Conservation (phyloP, 305 asterid species). For the Fraxinus xanthoxyloides region DNA sequence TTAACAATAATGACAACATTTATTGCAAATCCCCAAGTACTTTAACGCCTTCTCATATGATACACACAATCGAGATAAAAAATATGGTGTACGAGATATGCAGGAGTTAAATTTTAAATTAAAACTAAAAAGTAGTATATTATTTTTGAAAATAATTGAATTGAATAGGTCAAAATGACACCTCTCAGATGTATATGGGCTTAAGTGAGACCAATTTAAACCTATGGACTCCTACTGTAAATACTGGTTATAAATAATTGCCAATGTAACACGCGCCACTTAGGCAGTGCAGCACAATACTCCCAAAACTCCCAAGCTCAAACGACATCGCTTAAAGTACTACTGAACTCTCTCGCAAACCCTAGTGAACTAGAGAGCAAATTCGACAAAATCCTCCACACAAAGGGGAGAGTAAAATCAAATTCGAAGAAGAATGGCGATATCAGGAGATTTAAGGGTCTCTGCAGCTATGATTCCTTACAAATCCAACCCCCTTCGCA, state of each 20-base stretch:
- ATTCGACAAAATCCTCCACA: neutral
- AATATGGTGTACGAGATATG: neutral
- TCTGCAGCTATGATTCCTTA: constrained; percentile 46
- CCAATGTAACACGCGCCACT: neutral
- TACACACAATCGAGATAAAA: neutral
- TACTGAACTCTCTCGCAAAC: constrained; percentile 13
- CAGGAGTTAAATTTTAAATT: neutral
- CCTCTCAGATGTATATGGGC: neutral
- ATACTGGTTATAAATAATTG: neutral
- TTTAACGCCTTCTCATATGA: neutral
- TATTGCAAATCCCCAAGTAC: neutral
- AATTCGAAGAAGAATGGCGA: constrained; percentile 32
- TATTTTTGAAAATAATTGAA: neutral
- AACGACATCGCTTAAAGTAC: neutral
- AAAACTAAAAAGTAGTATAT: neutral
- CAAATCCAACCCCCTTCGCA: constrained; percentile 41
- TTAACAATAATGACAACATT: neutral
- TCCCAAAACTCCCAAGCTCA: neutral
- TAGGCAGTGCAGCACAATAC: neutral
- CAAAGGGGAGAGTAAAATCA: neutral
- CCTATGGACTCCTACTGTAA: neutral
- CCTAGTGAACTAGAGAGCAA: constrained; percentile 27
- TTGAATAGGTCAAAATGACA: neutral
- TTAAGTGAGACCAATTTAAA: neutral
- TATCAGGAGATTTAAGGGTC: constrained; percentile 53